Evolutionary conservation across 1,139 yeast species (phyloP), one percentile per base, ranked within the genome.

Genomic region (Arxiozyma heterogenica): DNA sequence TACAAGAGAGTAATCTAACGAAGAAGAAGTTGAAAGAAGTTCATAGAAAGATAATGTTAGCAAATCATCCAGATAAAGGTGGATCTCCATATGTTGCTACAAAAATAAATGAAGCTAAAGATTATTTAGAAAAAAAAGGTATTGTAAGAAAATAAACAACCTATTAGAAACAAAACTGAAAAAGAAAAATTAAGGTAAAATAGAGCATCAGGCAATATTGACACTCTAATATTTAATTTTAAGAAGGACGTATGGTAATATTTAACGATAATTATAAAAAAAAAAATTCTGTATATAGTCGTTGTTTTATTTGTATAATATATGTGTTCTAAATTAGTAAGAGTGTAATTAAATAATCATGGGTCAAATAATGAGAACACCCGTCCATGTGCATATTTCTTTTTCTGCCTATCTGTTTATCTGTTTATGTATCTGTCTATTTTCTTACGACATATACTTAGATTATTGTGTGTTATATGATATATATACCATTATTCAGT

Each of bases 1-100:
- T 93, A 64, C 85, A 86, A 63, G 98, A 91, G 69, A 78, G 86
- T 41, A 84, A 83, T 34, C 75, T 93, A 62, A 79, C 86, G 18
- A 83, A 85, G 71, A 78, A 86, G 59, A 87, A 82, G 67, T 77
- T 93, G 66, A 91, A 93, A 72, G 98, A 91, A 59, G 88, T 87
- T 53, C 98, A 93, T 71, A 82, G 98, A 73, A 81, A 80, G 68
- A 86, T 88, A 74, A 90, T 93, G 96, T 76, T 93, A 69, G 81
- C 91, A 51, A 93, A 93, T 73, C 98, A 93, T 69, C 98, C 98
- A 15, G 98, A 93, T 74, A 87, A 94, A 68, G 98, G 98, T 52
- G 98, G 98, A 11, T 86, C 96, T 21, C 93, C 98, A 44, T 91
- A 82, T 66, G 71, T 93, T 67, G 98, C 98, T 57, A 91, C 98